phyloP scores from a whole-genome alignment of 495 filamentous ascomycete genomes.

The Oidiodendron maius region DNA sequence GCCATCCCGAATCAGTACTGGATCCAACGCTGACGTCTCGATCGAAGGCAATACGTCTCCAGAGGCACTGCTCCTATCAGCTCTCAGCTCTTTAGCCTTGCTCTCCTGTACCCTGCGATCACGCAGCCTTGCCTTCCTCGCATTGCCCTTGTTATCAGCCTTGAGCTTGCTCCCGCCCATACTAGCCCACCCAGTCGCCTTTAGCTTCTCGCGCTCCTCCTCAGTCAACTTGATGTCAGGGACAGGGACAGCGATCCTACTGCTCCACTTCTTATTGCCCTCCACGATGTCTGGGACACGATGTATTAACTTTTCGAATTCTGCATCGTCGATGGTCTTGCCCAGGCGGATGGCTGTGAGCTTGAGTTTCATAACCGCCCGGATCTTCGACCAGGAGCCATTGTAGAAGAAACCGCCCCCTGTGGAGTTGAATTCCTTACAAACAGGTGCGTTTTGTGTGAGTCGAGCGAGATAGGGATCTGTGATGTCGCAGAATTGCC shows the following conservation, averaged over 20 bases:
- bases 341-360: slow-evolving; percentile 47
- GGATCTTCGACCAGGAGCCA: slow-evolving; percentile 72
- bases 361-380: slow-evolving; percentile 81
- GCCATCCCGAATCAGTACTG: no score
- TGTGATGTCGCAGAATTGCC: slow-evolving; percentile 88
- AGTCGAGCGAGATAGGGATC: slow-evolving; percentile 63
- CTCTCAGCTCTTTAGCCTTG: not conserved
- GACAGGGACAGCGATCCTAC: slow-evolving; percentile 22
- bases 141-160: not conserved
- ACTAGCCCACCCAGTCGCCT: not conserved
- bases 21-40: no score
- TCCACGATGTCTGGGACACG: slow-evolving; percentile 38
- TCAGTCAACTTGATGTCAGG: slow-evolving; percentile 26
- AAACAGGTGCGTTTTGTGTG: slow-evolving; percentile 40
- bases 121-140: not conserved
- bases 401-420: slow-evolving; percentile 76
- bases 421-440: slow-evolving; percentile 46
- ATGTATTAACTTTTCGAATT: slow-evolving; percentile 40
- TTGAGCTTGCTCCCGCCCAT: not conserved
- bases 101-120: not conserved
- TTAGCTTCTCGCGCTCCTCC: slow-evolving; percentile 9
- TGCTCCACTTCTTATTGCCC: slow-evolving; percentile 12
- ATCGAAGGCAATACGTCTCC: no score
- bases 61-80: not conserved
- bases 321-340: slow-evolving; percentile 41